Evolutionary conservation across 331 rosid species (phyloP).

Genomic region (Telfairia occidentalis): DNA sequence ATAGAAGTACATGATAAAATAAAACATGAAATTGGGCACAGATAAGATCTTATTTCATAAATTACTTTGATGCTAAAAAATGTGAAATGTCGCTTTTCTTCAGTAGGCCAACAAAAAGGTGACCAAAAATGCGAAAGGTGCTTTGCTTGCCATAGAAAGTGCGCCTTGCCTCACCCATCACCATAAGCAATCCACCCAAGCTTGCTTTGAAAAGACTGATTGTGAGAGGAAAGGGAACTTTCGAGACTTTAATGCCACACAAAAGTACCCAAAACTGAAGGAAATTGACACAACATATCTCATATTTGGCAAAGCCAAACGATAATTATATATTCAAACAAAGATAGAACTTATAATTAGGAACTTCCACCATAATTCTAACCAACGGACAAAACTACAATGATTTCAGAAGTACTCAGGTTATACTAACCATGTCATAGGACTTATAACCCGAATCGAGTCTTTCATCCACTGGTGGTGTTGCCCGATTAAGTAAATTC

Average conservation of each 20-base stretch:
- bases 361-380: neutral
- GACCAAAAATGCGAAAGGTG: neutral
- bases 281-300: neutral
- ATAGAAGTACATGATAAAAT: no score
- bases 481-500: slow-evolving; percentile 33
- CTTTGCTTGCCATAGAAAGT: neutral
- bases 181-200: neutral
- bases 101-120: neutral
- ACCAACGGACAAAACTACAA: neutral
- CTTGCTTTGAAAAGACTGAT: neutral
- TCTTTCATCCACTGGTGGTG: slow-evolving; percentile 21
- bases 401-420: neutral
- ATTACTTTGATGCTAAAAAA: neutral
- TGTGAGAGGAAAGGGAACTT: neutral
- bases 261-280: neutral
- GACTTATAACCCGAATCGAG: slow-evolving; percentile 25
- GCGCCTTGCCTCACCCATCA: neutral
- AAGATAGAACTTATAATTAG: neutral
- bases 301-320: neutral
- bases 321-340: neutral
- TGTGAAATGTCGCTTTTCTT: neutral
- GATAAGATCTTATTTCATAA: neutral
- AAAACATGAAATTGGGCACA: neutral
- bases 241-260: neutral
- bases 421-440: slow-evolving; percentile 40